phyloP scores from a whole-genome alignment of 139 green algal species.

The Chlorella sorokiniana region DNA sequence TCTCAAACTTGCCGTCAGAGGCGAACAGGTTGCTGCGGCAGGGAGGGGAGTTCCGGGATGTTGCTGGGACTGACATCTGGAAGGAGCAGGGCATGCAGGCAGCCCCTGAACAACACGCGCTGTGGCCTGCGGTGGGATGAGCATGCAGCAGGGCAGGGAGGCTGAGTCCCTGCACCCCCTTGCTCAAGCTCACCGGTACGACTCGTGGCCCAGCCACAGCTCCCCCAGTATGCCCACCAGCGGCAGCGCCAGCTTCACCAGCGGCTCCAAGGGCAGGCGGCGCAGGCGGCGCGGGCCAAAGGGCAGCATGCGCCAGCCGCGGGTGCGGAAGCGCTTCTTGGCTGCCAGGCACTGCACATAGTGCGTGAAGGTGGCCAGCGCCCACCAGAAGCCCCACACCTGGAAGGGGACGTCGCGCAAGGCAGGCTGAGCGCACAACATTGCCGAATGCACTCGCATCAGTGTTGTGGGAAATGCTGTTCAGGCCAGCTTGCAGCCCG shows the following conservation, averaged over 20 bases:
- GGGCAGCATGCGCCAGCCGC: constrained; percentile 45
- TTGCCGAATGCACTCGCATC: too few relatives aligned
- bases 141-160: not conserved
- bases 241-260: constrained; percentile 60
- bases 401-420: not conserved
- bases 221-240: constrained; percentile 62
- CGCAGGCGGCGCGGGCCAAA: constrained; percentile 18
- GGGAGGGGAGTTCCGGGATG: not conserved
- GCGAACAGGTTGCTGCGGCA: constrained; percentile 45
- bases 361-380: constrained; percentile 37
- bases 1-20: constrained; percentile 49
- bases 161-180: not conserved
- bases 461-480: too few relatives aligned
- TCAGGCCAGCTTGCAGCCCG: too few relatives aligned
- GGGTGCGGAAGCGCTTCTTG: constrained; percentile 36
- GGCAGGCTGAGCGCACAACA: not conserved
- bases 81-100: too few relatives aligned
- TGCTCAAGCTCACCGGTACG: constrained; percentile 35
- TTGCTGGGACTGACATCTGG: not conserved
- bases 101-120: too few relatives aligned
- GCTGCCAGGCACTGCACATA: constrained; percentile 29
- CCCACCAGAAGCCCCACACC: constrained; percentile 63
- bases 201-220: constrained; percentile 64
- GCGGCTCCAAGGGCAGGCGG: constrained; percentile 54
- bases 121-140: too few relatives aligned